Evolutionary conservation across 805 yeast genomes (phyloP), one percentile per base, ranked within the genome.

Genomic region (Lachancea dasiensis): DNA sequence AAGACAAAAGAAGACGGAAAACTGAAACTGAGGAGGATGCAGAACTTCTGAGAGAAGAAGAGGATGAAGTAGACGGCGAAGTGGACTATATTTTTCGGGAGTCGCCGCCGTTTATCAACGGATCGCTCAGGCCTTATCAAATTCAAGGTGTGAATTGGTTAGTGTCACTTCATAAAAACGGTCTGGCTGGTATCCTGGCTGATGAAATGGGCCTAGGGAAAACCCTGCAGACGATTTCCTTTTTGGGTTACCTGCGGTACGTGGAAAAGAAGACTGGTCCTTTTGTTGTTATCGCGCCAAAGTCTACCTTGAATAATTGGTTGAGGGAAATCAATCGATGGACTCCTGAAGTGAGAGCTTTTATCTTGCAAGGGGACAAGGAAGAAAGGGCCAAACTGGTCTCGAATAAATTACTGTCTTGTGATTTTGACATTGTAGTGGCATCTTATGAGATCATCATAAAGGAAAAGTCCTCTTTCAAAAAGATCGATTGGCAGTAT

Each of bases 161-260:
- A 49, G 72, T 82, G 10, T 70, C 81, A 1, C 60, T 83, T 42
- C 75, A 79, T 49, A 81, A 77, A 45, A 81, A 80, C 61, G 73
- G 76, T 43, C 63, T 83, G 31, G 74, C 83, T 67, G 97, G 97
- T 2, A 90, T 90, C 35, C 89, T 90, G 97, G 97, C 97, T 0
- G 97, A 87, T 63, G 97, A 85, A 60, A 87, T 87, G 97, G 97
- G 96, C 3, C 68, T 86, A 27, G 96, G 96, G 17, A 86, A 86
- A 54, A 86, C 96, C 0, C 67, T 86, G 19, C 96, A 86, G 57
- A 90, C 97, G 58, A 72, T 90, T 23, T 70, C 96, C 0, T 67
- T 90, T 22, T 72, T 89, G 84, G 90, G 97, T 97, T 90, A 97
- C 0, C 58, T 90, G 35, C 97, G 97, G 2, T 73, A 89, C 38